Conservation (phyloP, 1,139 yeast species). For the Blastobotrys serpentis region DNA sequence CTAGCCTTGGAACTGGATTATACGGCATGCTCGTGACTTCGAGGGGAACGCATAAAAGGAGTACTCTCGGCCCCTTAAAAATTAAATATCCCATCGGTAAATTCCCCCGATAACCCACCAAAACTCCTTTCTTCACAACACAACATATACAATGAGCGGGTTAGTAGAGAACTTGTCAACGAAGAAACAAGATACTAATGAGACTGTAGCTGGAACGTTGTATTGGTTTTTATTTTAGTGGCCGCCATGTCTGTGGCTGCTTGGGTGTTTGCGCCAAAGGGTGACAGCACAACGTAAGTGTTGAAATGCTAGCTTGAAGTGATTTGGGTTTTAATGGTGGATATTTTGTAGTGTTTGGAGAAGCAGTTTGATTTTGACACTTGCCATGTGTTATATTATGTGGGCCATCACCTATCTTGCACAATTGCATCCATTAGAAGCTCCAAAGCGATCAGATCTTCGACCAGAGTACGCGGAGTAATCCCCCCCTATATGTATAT, state of each 20-base stretch:
- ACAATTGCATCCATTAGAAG: constrained; percentile 74
- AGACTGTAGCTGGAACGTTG: constrained; percentile 61
- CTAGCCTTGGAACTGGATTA: background rate
- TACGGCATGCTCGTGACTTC: background rate
- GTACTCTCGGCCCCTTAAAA: no score
- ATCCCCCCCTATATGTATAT: constrained; percentile 1
- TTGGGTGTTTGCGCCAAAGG: constrained; percentile 62
- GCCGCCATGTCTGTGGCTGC: constrained; percentile 61
- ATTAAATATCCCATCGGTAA: no score
- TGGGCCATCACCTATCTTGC: constrained; percentile 86
- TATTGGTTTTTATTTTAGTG: constrained; percentile 61
- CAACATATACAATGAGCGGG: constrained; percentile 9
- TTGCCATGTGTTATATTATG: constrained; percentile 85
- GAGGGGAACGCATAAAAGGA: no score
- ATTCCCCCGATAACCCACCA: background rate
- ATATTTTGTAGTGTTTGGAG: constrained; percentile 80
- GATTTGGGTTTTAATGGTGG: constrained; percentile 13
- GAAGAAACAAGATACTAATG: background rate
- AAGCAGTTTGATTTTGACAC: constrained; percentile 75
- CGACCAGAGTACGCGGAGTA: constrained; percentile 57
- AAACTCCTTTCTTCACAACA: constrained; percentile 8
- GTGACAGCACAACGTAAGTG: constrained; percentile 47
- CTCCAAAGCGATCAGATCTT: constrained; percentile 67
- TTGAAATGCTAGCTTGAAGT: background rate
- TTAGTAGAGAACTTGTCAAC: constrained; percentile 1